These are phyloP conservation scores for Imleria badia DNA, from an alignment of 768 basidiomycete species.

Conservation along the genomic window DNA sequence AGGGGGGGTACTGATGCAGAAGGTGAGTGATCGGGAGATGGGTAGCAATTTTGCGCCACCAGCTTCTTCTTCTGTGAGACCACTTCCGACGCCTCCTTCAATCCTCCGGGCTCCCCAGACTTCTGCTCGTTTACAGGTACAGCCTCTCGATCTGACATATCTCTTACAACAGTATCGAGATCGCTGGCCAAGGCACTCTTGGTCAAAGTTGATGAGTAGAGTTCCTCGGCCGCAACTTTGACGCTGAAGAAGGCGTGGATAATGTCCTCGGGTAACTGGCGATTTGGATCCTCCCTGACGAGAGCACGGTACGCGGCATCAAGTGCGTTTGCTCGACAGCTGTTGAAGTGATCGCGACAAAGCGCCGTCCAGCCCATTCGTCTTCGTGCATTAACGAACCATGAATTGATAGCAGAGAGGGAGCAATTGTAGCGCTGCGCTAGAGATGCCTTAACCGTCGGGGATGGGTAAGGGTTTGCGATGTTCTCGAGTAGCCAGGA, in stretches of 20 bases:
- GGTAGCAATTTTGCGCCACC: background rate
- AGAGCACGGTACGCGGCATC: slow-evolving; percentile 27
- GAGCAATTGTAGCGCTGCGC: slow-evolving; percentile 19
- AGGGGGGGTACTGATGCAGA: slow-evolving; percentile 6
- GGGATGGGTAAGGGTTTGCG: slow-evolving; percentile 50
- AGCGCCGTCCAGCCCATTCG: slow-evolving; percentile 52
- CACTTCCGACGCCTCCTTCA: background rate
- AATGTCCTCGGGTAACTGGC: background rate
- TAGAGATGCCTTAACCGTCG: slow-evolving; percentile 29
- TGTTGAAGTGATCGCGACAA: slow-evolving; percentile 27
- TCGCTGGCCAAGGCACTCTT: slow-evolving; percentile 31
- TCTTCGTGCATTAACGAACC: slow-evolving; percentile 47
- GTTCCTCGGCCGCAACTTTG: slow-evolving; percentile 24
- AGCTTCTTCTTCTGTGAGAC: background rate
- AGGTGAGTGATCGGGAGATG: slow-evolving; percentile 6
- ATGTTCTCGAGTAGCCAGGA: slow-evolving; percentile 46
- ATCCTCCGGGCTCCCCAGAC: background rate
- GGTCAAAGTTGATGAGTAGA: slow-evolving; percentile 28
- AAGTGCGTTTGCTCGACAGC: slow-evolving; percentile 20
- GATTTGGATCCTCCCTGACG: slow-evolving; percentile 13
- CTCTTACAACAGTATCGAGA: slow-evolving; percentile 32
- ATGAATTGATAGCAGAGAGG: slow-evolving; percentile 37
- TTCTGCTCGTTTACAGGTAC: background rate
- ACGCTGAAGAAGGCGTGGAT: slow-evolving; percentile 30
- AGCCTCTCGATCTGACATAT: slow-evolving; percentile 24